phyloP scores from a whole-genome alignment of 208 protist genomes.

The Wallacemonas sp. region DNA sequence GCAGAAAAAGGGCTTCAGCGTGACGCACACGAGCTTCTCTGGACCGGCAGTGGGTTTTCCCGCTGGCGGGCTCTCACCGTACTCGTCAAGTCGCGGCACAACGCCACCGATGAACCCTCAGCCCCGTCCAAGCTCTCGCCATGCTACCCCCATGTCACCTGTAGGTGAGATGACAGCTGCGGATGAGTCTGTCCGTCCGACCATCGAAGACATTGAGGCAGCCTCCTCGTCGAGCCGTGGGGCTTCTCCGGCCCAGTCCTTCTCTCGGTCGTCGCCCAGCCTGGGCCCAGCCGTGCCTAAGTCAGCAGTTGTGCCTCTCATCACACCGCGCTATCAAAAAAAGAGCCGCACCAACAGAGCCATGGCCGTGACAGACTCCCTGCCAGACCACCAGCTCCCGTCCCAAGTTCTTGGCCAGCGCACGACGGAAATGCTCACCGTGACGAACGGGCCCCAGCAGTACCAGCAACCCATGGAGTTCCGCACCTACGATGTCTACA shows the following conservation, averaged over 20 bases:
- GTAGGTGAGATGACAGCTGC: neutral
- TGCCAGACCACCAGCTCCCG: slow-evolving; percentile 28
- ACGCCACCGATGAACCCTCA: slow-evolving; percentile 40
- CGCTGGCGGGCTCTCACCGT: slow-evolving; percentile 16
- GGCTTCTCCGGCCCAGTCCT: neutral
- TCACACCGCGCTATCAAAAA: slow-evolving; percentile 76
- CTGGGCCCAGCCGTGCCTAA: neutral
- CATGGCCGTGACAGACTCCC: slow-evolving; percentile 74
- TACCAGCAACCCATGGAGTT: slow-evolving; percentile 80
- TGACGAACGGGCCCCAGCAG: slow-evolving; percentile 56
- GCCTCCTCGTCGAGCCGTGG: neutral
- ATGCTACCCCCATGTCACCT: slow-evolving; percentile 3
- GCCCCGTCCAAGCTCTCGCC: slow-evolving; percentile 9
- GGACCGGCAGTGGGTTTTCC: slow-evolving; percentile 4
- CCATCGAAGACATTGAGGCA: slow-evolving; percentile 15
- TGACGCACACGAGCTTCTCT: slow-evolving; percentile 37
- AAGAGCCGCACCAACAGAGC: slow-evolving; percentile 50
- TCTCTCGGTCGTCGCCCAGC: neutral
- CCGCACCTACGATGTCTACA: slow-evolving; percentile 87
- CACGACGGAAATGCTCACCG: slow-evolving; percentile 62
- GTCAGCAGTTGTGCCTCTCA: slow-evolving; percentile 54
- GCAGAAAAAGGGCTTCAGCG: slow-evolving; percentile 18
- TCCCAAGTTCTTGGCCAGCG: slow-evolving; percentile 52
- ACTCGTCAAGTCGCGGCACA: slow-evolving; percentile 5
- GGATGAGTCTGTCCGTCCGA: no score